Evolutionary conservation across 2,329 filamentous ascomycete genomes (phyloP).

Genomic region (Neopestalotiopsis sp.): DNA sequence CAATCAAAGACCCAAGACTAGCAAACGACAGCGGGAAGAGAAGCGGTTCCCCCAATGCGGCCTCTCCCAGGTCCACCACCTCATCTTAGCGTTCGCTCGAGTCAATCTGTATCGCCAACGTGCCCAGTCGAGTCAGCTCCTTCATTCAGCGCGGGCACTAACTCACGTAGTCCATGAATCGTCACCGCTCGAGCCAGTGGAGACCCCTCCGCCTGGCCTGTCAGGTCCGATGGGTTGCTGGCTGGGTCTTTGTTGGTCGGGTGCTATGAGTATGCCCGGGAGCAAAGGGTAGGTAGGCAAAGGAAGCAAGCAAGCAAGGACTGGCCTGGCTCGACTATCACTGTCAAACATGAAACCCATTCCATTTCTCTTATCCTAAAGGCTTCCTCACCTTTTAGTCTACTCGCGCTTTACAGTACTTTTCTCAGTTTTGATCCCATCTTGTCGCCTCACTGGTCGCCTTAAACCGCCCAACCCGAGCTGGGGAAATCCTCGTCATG

Average conservation of each 20-base stretch:
- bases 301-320: background rate
- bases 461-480: background rate
- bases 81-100: conserved; percentile 1
- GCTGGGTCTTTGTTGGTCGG: background rate
- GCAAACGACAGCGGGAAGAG: background rate
- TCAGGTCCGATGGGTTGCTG: background rate
- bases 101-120: conserved; percentile 11
- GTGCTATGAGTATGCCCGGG: background rate
- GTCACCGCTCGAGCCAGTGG: conserved; percentile 16
- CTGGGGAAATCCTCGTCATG: conserved; percentile 1
- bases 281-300: background rate
- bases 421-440: background rate
- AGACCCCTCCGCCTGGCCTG: background rate
- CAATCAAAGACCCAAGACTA: conserved; percentile 9
- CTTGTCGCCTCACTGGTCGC: background rate
- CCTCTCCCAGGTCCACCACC: conserved; percentile 9
- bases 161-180: conserved; percentile 11
- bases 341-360: background rate
- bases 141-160: conserved; percentile 16
- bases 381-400: background rate
- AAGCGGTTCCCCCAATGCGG: conserved; percentile 13
- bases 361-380: background rate
- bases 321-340: background rate
- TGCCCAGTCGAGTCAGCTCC: conserved; percentile 10
- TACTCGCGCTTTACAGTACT: background rate